Evolutionary conservation across 2,329 filamentous ascomycete species (phyloP).

Genomic region (Trichoderma lentiforme): DNA sequence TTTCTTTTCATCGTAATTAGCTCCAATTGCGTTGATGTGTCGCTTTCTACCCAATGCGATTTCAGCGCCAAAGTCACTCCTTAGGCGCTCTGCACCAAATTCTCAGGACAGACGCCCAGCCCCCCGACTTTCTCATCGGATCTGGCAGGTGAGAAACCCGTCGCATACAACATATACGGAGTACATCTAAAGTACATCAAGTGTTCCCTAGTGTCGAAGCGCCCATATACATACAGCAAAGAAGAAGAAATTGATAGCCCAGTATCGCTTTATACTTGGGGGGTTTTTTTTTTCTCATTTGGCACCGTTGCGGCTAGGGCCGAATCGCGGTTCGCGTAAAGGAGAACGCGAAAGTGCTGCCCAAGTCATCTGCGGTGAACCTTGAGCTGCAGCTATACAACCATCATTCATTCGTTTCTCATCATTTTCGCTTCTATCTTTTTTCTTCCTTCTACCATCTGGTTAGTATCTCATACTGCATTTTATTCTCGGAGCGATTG

Average conservation of each 20-base stretch:
- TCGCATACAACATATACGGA: background rate
- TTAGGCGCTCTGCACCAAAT: slow-evolving; percentile 28
- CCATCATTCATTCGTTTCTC: background rate
- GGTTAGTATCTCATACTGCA: background rate
- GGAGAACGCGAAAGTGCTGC: background rate
- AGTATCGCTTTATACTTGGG: background rate
- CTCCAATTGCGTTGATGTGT: background rate
- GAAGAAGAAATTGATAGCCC: background rate
- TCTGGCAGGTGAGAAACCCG: slow-evolving; percentile 6
- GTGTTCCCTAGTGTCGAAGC: background rate
- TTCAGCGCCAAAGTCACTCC: slow-evolving; percentile 18
- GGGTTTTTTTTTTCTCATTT: background rate
- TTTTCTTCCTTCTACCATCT: background rate
- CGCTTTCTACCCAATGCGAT: background rate
- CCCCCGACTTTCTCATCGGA: slow-evolving; percentile 25
- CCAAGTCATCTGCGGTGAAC: background rate
- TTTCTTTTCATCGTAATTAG: no score
- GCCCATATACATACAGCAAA: background rate
- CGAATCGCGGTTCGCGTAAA: background rate
- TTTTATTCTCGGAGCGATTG: background rate
- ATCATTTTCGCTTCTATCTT: background rate
- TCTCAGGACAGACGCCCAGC: slow-evolving; percentile 22
- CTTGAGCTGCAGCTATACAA: background rate
- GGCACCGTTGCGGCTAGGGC: background rate
- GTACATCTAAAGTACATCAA: background rate